Evolutionary conservation across 1,284 basidiomycete genomes (phyloP), one percentile per base, ranked within the genome.

Genomic region (Chiua sp.): DNA sequence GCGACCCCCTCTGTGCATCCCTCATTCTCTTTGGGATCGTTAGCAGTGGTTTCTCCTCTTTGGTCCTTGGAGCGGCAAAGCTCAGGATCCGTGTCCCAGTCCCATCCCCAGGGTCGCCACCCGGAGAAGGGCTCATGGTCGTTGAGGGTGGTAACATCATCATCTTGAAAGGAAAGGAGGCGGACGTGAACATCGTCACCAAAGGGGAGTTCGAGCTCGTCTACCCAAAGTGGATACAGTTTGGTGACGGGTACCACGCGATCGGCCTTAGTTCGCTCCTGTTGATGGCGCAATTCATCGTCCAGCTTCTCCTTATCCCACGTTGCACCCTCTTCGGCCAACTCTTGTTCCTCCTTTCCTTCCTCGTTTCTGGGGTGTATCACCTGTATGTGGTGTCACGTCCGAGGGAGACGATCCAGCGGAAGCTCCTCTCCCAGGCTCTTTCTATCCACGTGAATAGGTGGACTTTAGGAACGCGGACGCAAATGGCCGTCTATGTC

Each of bases 1-100:
- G 10, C 0, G 70, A 75, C 51, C 39, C 12, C 26, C 64, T 69
- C n/a, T 69, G 70, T n/a, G 68, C 66, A 51, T 65, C 65, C 23
- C 67, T 76, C 48, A 73, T 77, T n/a, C 49, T 73, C 15, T 39
- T 73, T 15, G 75, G 75, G 20, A 65, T 76, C 10, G 0, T 73
- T 39, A 55, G 60, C 35, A 68, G 65, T 4, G 73, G 74, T 10
- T 16, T 68, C 16, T 68, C 70, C 20, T 73, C 70, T 33, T 22
- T 67, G 23, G 55, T 49, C 12, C 61, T 77, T 7, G 73, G 74
- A 5, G 59, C 67, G 1, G 74, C 72, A 7, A 30, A 23, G 26
- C 59, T 74, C 4, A 39, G 32, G 4, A 69, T 71, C 32, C 61
- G 59, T 23, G 59, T 63, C 47, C 66, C 68, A 6, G 55, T 63